Conservation (phyloP, 2,329 filamentous ascomycete genomes). For the Didymella arachidicola region DNA sequence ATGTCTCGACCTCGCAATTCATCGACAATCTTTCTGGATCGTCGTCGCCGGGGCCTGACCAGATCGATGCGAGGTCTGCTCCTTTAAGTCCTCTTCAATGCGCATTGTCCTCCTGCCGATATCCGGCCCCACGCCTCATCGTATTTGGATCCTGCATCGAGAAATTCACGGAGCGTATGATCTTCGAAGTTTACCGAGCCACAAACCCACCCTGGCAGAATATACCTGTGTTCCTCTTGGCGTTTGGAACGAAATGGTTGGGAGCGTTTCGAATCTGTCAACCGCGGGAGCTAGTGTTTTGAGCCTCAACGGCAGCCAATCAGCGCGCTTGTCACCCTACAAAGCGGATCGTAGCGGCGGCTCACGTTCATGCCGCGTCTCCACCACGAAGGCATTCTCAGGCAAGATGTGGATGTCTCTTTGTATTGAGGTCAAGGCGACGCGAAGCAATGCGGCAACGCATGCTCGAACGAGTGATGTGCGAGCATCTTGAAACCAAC, state of each 20-base stretch:
- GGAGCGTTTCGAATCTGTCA: constrained; percentile 16
- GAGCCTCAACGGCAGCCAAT: constrained; percentile 9
- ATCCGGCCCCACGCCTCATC: background rate
- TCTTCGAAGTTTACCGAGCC: background rate
- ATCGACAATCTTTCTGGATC: background rate
- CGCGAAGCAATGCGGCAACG: background rate
- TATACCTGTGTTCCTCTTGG: constrained; percentile 6
- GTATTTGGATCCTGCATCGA: background rate
- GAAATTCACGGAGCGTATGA: background rate
- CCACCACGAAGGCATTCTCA: background rate
- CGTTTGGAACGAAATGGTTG: constrained; percentile 23
- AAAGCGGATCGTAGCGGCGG: constrained; percentile 1
- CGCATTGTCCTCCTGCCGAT: background rate
- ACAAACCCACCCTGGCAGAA: background rate
- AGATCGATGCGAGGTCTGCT: background rate
- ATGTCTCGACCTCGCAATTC: background rate
- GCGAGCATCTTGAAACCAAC: constrained; percentile 13
- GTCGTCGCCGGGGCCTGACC: background rate
- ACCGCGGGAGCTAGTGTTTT: constrained; percentile 21
- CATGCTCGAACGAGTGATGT: constrained; percentile 6
- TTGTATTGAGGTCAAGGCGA: constrained; percentile 1
- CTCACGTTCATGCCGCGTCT: constrained; percentile 5
- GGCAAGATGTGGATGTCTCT: constrained; percentile 6
- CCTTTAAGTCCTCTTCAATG: background rate
- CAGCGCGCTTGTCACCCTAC: background rate